Evolutionary conservation across 2,329 filamentous ascomycete species (phyloP), one percentile per base, ranked within the genome.

Genomic region (Epicoccum sorghinum): DNA sequence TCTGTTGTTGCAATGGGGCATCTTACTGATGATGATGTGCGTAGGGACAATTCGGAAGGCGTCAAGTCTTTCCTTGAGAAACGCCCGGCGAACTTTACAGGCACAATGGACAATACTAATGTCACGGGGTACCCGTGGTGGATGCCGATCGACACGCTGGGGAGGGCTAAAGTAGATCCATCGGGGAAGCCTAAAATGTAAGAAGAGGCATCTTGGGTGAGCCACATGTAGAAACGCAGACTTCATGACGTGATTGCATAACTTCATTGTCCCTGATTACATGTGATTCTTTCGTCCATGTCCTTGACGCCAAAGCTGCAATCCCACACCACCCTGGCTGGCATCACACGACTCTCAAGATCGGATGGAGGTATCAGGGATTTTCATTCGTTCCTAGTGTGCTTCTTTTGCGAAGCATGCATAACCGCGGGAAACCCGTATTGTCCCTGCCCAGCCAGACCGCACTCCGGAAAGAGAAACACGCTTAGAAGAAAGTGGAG

Each of bases 401-500:
- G 74, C 72, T 75, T 74, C 73, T 64, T 69, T 70, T 71, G 66
- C 68, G 72, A 74, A 72, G 70, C 66, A 72, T 74, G 70, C 70
- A 73, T 69, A 70, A 72, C 65, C 67, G 70, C 68, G 70, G 66
- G 68, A 71, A 74, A 72, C 65, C 71, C 72, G 68, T 67, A 65
- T 68, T 66, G 69, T 71, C 69, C 72, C 67, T 65, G 59, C 67
- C 69, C 66, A 70, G 64, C 71, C 70, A 69, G 64, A 69, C 71
- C 70, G 67, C 68, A 72, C 69, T 72, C 70, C 70, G 67, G 64
- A 68, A 69, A 69, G 66, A 66, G 72, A 71, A 74, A 74, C 60
- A 74, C 73, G 73, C 85, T 86, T 92, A 98, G 86, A 92, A 95
- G 86, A 98, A 98, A 80, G 95, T 99, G 76, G 91, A 91, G 76